These are phyloP conservation scores for Durotheca rogersii DNA, from an alignment of 495 filamentous ascomycete species.

Conservation along the genomic window DNA sequence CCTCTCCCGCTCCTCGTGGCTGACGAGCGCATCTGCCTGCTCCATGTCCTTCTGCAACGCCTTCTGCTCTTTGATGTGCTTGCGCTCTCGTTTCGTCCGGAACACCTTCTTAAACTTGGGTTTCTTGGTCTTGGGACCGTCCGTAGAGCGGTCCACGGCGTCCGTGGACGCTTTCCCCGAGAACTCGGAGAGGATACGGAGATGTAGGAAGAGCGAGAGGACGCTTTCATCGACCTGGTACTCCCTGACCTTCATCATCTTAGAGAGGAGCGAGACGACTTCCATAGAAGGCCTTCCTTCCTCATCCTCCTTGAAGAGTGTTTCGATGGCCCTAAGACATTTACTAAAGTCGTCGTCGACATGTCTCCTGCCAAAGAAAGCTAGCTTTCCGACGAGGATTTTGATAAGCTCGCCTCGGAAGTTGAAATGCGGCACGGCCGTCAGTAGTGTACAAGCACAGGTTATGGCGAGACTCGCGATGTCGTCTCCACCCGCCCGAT, in stretches of 20 bases:
- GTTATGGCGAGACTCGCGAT: slow-evolving; percentile 74
- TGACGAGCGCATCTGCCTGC: slow-evolving; percentile 85
- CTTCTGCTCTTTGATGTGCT: slow-evolving; percentile 75
- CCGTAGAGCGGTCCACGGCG: slow-evolving; percentile 61
- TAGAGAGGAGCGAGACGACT: slow-evolving; percentile 78
- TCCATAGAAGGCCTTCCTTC: slow-evolving; percentile 87
- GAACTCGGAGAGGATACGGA: slow-evolving; percentile 86
- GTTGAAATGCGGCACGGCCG: slow-evolving; percentile 91
- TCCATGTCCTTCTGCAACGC: slow-evolving; percentile 89
- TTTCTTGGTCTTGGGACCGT: slow-evolving; percentile 57
- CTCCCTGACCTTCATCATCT: slow-evolving; percentile 87
- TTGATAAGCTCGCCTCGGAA: slow-evolving; percentile 83
- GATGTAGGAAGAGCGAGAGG: slow-evolving; percentile 85
- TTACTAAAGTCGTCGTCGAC: slow-evolving; percentile 72
- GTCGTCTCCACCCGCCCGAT: slow-evolving; percentile 32
- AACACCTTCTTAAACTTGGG: slow-evolving; percentile 66
- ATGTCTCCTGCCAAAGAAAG: slow-evolving; percentile 62
- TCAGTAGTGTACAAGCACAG: slow-evolving; percentile 77
- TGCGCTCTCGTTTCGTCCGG: slow-evolving; percentile 53
- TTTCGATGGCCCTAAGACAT: slow-evolving; percentile 76
- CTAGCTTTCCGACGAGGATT: slow-evolving; percentile 80
- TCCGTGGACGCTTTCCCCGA: slow-evolving; percentile 76
- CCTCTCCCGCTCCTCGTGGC: slow-evolving; percentile 85
- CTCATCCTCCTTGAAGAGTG: slow-evolving; percentile 80
- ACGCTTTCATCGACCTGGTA: slow-evolving; percentile 82